These are phyloP conservation scores for Solanum ahanhuiri DNA, from an alignment of 257 asterid genomes.

Conservation along the genomic window DNA sequence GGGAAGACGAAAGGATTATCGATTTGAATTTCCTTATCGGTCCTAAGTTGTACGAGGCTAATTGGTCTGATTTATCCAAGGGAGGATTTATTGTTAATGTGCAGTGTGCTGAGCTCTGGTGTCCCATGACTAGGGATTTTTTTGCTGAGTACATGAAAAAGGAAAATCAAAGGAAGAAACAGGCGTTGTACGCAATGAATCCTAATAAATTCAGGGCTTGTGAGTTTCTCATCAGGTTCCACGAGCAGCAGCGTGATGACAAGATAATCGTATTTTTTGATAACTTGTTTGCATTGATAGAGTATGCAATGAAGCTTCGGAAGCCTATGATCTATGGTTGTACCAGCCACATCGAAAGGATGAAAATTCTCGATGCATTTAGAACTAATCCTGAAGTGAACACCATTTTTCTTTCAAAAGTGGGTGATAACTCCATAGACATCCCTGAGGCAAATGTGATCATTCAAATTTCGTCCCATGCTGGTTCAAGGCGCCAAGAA, in stretches of 20 bases:
- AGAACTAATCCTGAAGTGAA: conserved; percentile 76
- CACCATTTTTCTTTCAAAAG: conserved; percentile 90
- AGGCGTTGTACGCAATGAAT: conserved; percentile 28
- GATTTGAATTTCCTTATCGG: conserved; percentile 93
- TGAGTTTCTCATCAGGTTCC: conserved; percentile 82
- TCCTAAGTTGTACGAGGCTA: conserved; percentile 92
- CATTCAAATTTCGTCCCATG: conserved; percentile 91
- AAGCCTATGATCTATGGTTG: conserved; percentile 96
- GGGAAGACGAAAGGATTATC: conserved; percentile 90
- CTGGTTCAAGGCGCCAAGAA: conserved; percentile 98
- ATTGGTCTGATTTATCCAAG: conserved; percentile 89
- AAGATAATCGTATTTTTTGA: conserved; percentile 89
- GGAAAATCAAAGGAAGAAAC: conserved; percentile 73
- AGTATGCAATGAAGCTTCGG: conserved; percentile 75
- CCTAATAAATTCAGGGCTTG: conserved; percentile 86
- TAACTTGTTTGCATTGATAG: conserved; percentile 88
- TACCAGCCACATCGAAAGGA: conserved; percentile 89
- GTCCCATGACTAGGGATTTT: conserved; percentile 91
- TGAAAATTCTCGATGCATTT: conserved; percentile 83
- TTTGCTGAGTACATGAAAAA: conserved; percentile 84
- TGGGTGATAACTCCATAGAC: conserved; percentile 92
- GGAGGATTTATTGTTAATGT: conserved; percentile 95
- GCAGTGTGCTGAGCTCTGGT: conserved; percentile 98
- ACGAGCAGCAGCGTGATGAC: conserved; percentile 81
- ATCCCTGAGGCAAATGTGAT: conserved; percentile 96